phyloP scores from a whole-genome alignment of 2,329 filamentous ascomycete species.

The Penicillium sclerotiorum region DNA sequence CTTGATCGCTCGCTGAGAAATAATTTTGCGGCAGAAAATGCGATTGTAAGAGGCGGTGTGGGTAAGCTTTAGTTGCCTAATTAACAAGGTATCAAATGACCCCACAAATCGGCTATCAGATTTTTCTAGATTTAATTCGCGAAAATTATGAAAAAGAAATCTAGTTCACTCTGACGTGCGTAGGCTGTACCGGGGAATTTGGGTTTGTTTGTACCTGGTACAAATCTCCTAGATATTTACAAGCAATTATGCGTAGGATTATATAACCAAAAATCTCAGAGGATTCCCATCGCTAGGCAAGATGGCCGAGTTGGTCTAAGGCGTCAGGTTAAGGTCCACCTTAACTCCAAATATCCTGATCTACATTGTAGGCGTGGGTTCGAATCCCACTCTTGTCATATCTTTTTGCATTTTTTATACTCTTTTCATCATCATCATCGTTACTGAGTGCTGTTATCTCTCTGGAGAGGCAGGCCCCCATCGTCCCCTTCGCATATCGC shows the following conservation, averaged over 20 bases:
- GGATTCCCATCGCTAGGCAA: constrained; percentile 20
- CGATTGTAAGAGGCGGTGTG: constrained; percentile 32
- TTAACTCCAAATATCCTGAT: constrained; percentile 26
- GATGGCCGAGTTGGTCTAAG: constrained; percentile 38
- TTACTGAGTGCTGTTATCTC: not conserved
- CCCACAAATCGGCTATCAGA: too few species aligned
- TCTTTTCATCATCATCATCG: not conserved
- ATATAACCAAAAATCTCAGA: not conserved
- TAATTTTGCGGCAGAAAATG: constrained; percentile 39
- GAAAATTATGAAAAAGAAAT: too few species aligned
- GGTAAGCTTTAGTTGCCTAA: not conserved
- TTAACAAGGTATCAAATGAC: constrained; percentile 2
- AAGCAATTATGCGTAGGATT: too few species aligned
- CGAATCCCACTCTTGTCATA: constrained; percentile 27
- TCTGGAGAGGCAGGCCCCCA: too few species aligned
- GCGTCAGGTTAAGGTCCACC: constrained; percentile 36
- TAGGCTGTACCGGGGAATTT: too few species aligned
- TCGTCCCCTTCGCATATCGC: too few species aligned
- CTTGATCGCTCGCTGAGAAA: constrained; percentile 24
- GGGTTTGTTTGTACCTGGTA: too few species aligned
- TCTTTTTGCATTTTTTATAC: constrained; percentile 6
- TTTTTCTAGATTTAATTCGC: too few species aligned
- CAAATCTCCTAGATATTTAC: too few species aligned
- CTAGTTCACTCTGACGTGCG: too few species aligned
- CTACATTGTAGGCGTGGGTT: constrained; percentile 25